Evolutionary conservation across 768 basidiomycete genomes (phyloP), one percentile per base, ranked within the genome.

Genomic region (Auricularia heimuer): DNA sequence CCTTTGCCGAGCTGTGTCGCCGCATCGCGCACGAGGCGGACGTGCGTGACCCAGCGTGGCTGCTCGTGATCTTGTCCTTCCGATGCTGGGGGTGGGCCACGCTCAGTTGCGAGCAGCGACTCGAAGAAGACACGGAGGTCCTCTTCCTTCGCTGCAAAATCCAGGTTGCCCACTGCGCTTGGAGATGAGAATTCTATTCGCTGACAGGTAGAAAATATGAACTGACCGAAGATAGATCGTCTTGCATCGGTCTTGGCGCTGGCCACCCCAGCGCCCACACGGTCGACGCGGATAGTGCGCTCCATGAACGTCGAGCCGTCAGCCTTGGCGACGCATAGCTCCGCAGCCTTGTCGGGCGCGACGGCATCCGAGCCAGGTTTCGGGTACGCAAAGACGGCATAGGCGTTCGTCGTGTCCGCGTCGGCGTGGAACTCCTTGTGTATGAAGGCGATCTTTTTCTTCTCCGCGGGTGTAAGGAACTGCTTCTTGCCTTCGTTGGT

Each of bases 1-100:
- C 95, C 95, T 76, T 96, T 97, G 12, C 95, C 96, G 14, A 98
- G 82, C 69, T 94, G 93, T 1, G 93, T 97, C 65, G 90, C 92
- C 69, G 85, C 86, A 73, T 98, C 96, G 60, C 92, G 82, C 62
- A 97, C 82, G 69, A 97, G 85, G 54, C 96, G 83, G n/a, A 97
- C 93, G 42, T 84, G 85, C 7, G 82, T 84, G 18, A 95, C 92
- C 90, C 90, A 93, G 14, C 80, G 73, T 51, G 74, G 73, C 6
- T 72, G 72, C 12, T 67, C 68, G 21, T 70, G 71, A 8, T 71
- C 74, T 3, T 70, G 71, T 3, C 71, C 73, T 3, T 67, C 69
- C 4, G 67, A 68, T 35, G 73, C 74, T 8, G 86, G 83, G 1
- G 21, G 18, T 12, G 80, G 77, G 0, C 93, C 93, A 51, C 84